Percentiles rank a stretch among this genome's conserved stretches.
phyloP scores from a whole-genome alignment of 208 protist species.

The Wallacemonas sp. region DNA sequence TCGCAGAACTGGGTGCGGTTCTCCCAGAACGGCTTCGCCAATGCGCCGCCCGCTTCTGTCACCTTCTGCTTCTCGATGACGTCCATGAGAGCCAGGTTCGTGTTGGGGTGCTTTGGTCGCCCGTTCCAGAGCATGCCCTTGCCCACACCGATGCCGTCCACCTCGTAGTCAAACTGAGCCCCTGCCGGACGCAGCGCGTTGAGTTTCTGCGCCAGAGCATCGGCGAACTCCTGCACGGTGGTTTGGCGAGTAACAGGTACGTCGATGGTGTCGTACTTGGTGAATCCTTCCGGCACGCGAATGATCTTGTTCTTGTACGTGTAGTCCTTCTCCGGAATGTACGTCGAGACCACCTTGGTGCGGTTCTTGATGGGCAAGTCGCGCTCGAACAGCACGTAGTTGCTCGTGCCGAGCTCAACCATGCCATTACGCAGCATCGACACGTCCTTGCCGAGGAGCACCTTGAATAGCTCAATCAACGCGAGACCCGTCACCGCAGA shows the following conservation, averaged over 20 bases:
- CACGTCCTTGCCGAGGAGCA: slow-evolving; percentile 82
- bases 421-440: slow-evolving; percentile 83
- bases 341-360: slow-evolving; percentile 73
- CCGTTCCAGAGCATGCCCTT: slow-evolving; percentile 88
- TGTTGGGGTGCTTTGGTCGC: slow-evolving; percentile 63
- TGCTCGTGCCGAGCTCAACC: slow-evolving; percentile 88
- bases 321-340: slow-evolving; percentile 87
- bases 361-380: slow-evolving; percentile 68
- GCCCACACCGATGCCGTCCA: slow-evolving; percentile 80
- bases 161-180: slow-evolving; percentile 49
- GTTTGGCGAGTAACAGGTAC: slow-evolving; percentile 60
- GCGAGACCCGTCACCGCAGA: slow-evolving; percentile 98
- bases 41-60: slow-evolving; percentile 43
- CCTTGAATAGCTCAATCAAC: slow-evolving; percentile 98
- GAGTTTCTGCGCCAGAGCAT: slow-evolving; percentile 46
- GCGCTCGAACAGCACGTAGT: slow-evolving; percentile 90
- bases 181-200: slow-evolving; percentile 45
- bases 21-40: slow-evolving; percentile 71
- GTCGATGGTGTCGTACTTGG: slow-evolving; percentile 86
- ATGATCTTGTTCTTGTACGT: slow-evolving; percentile 87
- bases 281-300: slow-evolving; percentile 79
- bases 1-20: slow-evolving; percentile 80
- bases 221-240: slow-evolving; percentile 71
- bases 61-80: slow-evolving; percentile 83
- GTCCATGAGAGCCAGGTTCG: slow-evolving; percentile 72